Evolutionary conservation across 371 early-diverging fungal species (phyloP), one percentile per base, ranked within the genome.

Genomic region (Rhizopus arrhizus): DNA sequence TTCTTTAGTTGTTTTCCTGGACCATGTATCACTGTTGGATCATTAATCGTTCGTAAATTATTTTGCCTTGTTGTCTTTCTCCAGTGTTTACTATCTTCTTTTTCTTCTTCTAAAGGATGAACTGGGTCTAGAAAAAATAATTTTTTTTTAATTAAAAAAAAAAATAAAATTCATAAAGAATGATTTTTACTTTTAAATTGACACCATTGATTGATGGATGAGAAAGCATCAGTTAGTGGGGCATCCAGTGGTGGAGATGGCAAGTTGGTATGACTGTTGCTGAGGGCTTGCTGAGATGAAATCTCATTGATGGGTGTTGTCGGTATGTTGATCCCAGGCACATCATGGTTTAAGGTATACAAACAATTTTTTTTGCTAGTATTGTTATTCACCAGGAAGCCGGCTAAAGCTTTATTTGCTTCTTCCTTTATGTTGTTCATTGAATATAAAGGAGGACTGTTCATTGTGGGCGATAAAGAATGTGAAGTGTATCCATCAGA

Each of bases 1-100:
- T 93, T 94, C 68, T 93, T 91, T 1, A 65, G 57, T 40, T 70
- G 62, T 36, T 59, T 59, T 15, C 61, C 66, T 3, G 69, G 59
- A 11, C 49, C 59, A 42, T 15, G 42, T 49, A 64, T 38, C 7
- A 31, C 11, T 22, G 5, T 9, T 5, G 9, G 59, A 31, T 42
- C 40, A 31, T 22, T 46, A 35, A 12, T 57, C 48, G 57, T 40
- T 36, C 42, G 15, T 15, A 36, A 49, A 35, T 29, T 38, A 29
- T 29, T 22, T 13, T 33, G 49, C 3, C 29, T 15, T 6, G 61
- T 54, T 35, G 61, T 32, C 33, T 64, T 64, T 60, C 61, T 28
- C 61, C 61, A 64, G 5, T 50, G 40, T 45, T 61, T 64, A 35
- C 60, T 61, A 12, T 55, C 40, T 29, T 56, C 47, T 12, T 35